Conservation (phyloP, 306 rosid species). For the Medicago ruthenica region DNA sequence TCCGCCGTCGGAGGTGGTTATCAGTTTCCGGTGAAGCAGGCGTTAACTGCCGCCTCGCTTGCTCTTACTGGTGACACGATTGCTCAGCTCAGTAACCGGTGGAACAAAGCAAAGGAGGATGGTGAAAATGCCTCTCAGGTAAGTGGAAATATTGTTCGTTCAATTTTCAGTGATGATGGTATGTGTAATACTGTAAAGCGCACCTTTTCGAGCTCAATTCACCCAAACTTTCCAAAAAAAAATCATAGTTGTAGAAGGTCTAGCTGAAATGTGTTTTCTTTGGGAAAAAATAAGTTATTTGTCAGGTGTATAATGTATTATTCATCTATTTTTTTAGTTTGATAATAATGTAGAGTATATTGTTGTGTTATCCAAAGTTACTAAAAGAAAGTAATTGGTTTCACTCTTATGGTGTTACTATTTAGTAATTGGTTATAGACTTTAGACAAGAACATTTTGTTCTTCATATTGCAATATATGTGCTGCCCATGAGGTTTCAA, state of each 20-base stretch:
- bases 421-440: neutral
- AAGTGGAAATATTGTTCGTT: neutral
- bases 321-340: neutral
- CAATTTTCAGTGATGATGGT: too few relatives aligned
- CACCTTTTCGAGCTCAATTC: too few relatives aligned
- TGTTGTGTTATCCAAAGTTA: too few relatives aligned
- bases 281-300: neutral
- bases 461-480: neutral
- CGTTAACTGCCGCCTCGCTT: slow-evolving; percentile 71
- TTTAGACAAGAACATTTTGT: neutral
- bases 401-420: neutral
- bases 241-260: too few relatives aligned
- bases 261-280: slow-evolving; percentile 6
- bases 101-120: slow-evolving; percentile 46
- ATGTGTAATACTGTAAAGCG: neutral
- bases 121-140: slow-evolving; percentile 51
- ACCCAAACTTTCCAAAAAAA: too few relatives aligned
- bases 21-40: slow-evolving; percentile 79
- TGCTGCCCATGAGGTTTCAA: neutral
- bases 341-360: too few relatives aligned
- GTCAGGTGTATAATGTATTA: too few relatives aligned
- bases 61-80: slow-evolving; percentile 58
- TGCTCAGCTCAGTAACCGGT: slow-evolving; percentile 53
- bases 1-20: slow-evolving; percentile 58
- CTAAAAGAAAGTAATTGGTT: too few relatives aligned